Evolutionary conservation across 495 filamentous ascomycete genomes (phyloP).

Genomic region (Trichoderma virens): DNA sequence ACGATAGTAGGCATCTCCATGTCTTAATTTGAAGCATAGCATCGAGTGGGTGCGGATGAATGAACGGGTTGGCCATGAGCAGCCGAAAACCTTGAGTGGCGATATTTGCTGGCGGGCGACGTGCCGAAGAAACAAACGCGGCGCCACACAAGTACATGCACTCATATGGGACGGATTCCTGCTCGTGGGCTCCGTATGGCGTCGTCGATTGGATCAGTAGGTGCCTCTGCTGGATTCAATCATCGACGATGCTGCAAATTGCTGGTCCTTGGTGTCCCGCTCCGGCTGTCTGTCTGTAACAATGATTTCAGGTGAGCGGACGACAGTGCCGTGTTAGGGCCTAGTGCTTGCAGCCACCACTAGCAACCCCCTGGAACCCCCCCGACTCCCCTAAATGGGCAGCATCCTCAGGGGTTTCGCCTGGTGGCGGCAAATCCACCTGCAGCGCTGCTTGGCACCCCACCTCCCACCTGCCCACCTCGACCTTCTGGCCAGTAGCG

Average conservation of each 20-base stretch:
- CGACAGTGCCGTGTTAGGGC: conserved; percentile 3
- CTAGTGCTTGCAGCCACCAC: conserved; percentile 5
- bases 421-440: conserved; percentile 6
- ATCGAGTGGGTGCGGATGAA: too few relatives aligned
- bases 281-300: background rate
- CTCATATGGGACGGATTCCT: too few relatives aligned
- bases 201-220: too few relatives aligned
- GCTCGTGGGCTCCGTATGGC: too few relatives aligned
- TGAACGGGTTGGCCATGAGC: too few relatives aligned
- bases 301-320: conserved; percentile 6
- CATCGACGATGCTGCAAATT: too few relatives aligned
- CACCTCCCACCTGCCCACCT: background rate
- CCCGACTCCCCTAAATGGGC: background rate
- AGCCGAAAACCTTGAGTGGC: too few relatives aligned
- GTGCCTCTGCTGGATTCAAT: too few relatives aligned
- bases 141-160: too few relatives aligned
- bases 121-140: too few relatives aligned
- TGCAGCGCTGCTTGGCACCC: conserved; percentile 1
- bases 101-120: too few relatives aligned
- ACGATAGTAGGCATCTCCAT: background rate
- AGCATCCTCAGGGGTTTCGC: background rate
- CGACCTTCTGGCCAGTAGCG: background rate
- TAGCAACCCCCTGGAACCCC: background rate
- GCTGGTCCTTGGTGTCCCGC: conserved; percentile 2
- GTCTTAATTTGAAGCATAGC: too few relatives aligned